These are phyloP conservation scores for Coemansia sp. DNA, from an alignment of 192 early-diverging fungal species.

Conservation along the genomic window DNA sequence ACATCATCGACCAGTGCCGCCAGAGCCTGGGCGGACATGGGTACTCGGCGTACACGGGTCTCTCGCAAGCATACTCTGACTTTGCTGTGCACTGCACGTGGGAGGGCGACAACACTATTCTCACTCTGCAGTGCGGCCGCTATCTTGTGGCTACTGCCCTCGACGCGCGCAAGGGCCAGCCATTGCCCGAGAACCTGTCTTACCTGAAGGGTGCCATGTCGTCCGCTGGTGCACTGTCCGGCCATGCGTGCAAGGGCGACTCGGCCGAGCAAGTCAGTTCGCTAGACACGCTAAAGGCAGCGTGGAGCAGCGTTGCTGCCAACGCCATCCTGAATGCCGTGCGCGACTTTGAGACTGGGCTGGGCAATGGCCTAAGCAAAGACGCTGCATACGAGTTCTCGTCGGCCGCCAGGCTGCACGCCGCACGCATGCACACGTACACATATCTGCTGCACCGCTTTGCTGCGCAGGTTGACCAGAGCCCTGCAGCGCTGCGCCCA, in stretches of 20 bases:
- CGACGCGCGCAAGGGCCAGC: constrained; percentile 70
- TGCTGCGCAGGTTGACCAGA: constrained; percentile 65
- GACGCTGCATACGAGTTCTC: constrained; percentile 86
- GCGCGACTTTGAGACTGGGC: constrained; percentile 67
- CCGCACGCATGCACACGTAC: constrained; percentile 81
- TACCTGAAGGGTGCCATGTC: constrained; percentile 66
- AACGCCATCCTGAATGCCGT: constrained; percentile 81
- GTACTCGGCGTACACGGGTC: constrained; percentile 88
- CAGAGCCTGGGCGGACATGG: constrained; percentile 91
- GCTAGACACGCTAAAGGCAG: constrained; percentile 67
- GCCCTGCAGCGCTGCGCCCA: constrained; percentile 59
- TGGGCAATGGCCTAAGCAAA: constrained; percentile 63
- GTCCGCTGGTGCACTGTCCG: constrained; percentile 20
- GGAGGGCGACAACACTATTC: constrained; percentile 90
- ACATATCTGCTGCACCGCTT: constrained; percentile 85
- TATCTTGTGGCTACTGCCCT: constrained; percentile 74
- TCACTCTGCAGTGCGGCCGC: constrained; percentile 84
- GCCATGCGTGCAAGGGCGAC: constrained; percentile 21
- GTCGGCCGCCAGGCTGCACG: constrained; percentile 76
- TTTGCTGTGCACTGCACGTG: constrained; percentile 90
- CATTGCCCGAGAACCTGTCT: constrained; percentile 69
- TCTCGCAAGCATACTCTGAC: constrained; percentile 79
- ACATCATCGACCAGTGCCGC: constrained; percentile 88
- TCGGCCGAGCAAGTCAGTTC: constrained; percentile 33
- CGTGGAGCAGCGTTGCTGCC: constrained; percentile 78